Base-by-base conservation (phyloP, 2,329 filamentous ascomycete genomes). In the Colletotrichum nymphaeae region DNA sequence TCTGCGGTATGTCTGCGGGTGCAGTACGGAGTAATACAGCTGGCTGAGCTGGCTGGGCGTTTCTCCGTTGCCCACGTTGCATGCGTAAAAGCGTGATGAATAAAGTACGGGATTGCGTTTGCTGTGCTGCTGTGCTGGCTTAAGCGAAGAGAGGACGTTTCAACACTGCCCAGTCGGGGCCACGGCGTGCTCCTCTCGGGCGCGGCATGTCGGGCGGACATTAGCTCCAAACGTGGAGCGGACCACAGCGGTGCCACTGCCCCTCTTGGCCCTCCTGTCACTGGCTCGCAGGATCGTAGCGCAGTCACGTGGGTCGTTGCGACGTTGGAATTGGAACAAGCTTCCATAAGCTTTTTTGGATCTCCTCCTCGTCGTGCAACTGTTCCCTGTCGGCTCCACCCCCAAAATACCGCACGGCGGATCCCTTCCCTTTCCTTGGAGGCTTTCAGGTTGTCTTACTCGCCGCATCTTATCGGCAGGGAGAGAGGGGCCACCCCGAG, bases 281-380 rank as follows among this genome's bases (percentile, higher is more conserved):
- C 32, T 35, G 32, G 32, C 32, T 35, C 32, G 0, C 11, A 42
- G 37, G 37, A 42, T 16, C 14, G 14, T 56, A 35, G 67, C 22
- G n/a, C 67, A 16, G 70, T 73, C 70, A 73, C 70, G 70, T 73
- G 70, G 70, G 70, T 56, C 60, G 67, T 65, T 62, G 67, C 70
- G 62, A 73, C 70, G 42, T 56, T 69, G 67, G 67, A 65, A 73
- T 57, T 70, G 66, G 70, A 52, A 65, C 70, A 73, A 73, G 70
- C 67, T 70, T 73, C 55, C 24, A 65, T 56, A 64, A 65, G 67
- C 59, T 65, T 73, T 69, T 32, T 32, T n/a, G n/a, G 26, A 12
- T 56, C 12, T 28, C 37, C 46, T 32, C 53, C 42, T 35, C 12
- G 32, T 12, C 32, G 11, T 12, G 32, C 32, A 19, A 24, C 19